These are phyloP conservation scores for Tricholoma bakamatsutake DNA, from an alignment of 768 basidiomycete genomes.

Conservation along the genomic window DNA sequence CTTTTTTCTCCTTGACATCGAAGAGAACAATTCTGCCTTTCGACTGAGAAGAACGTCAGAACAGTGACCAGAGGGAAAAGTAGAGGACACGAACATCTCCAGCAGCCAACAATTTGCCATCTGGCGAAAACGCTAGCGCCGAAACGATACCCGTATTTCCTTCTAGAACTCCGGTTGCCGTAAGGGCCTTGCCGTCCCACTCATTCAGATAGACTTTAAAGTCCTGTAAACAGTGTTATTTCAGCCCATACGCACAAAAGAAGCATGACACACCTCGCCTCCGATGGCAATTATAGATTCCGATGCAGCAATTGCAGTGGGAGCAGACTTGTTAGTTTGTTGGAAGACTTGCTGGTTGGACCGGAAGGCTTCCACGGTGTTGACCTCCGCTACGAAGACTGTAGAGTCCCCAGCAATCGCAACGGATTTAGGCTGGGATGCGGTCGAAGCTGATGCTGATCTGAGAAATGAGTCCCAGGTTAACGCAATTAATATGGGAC, in stretches of 20 bases:
- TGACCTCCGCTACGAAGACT: conserved; percentile 58
- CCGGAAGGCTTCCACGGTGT: conserved; percentile 58
- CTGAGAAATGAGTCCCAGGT: conserved; percentile 25
- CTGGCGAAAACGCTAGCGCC: conserved; percentile 72
- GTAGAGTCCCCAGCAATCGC: conserved; percentile 54
- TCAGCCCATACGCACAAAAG: not conserved
- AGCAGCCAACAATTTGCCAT: conserved; percentile 68
- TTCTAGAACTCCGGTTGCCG: conserved; percentile 51
- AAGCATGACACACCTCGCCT: conserved; percentile 49
- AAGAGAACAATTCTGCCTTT: conserved; percentile 78
- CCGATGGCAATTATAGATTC: conserved; percentile 62
- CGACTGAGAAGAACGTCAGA: conserved; percentile 39
- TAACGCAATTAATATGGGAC: not conserved
- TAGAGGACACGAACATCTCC: conserved; percentile 67
- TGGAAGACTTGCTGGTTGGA: conserved; percentile 64
- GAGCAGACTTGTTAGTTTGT: conserved; percentile 43
- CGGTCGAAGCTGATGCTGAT: conserved; percentile 42
- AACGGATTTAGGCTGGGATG: conserved; percentile 65
- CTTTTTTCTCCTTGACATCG: conserved; percentile 62
- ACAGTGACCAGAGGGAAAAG: conserved; percentile 1
- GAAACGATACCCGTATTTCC: conserved; percentile 68
- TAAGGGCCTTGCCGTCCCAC: conserved; percentile 64
- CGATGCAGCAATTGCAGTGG: conserved; percentile 52
- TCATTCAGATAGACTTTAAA: conserved; percentile 67
- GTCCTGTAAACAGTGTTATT: conserved; percentile 37